Conservation (phyloP, 1,284 basidiomycete species). For the Apiotrichum gracile region DNA sequence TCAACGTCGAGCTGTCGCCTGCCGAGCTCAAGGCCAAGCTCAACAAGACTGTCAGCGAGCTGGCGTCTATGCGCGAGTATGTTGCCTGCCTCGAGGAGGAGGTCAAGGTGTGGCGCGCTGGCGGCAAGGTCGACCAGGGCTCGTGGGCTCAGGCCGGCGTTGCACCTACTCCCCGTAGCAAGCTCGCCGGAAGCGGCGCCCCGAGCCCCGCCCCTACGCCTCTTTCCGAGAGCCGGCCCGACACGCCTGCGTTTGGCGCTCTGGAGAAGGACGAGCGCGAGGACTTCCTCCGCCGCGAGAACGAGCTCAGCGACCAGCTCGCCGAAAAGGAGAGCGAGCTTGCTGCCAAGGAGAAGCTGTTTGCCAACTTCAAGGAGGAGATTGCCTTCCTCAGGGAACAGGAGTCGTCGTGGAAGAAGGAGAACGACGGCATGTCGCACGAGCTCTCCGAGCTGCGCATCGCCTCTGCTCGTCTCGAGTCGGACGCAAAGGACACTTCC, state of each 20-base stretch:
- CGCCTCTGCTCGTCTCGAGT: constrained; percentile 84
- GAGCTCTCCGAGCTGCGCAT: constrained; percentile 86
- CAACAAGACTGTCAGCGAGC: constrained; percentile 82
- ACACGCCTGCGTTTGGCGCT: constrained; percentile 52
- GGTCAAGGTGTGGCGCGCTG: constrained; percentile 81
- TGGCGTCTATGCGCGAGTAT: constrained; percentile 76
- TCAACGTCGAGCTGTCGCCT: constrained; percentile 97
- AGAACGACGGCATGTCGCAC: constrained; percentile 76
- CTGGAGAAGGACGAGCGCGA: constrained; percentile 96
- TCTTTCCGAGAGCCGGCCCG: constrained; percentile 46
- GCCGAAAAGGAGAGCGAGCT: constrained; percentile 85
- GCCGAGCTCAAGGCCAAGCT: constrained; percentile 89
- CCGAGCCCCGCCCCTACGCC: constrained; percentile 61
- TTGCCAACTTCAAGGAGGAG: constrained; percentile 80
- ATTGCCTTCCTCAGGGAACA: constrained; percentile 85
- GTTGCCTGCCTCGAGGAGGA: constrained; percentile 88
- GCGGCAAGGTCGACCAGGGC: constrained; percentile 75
- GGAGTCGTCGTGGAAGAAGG: constrained; percentile 59
- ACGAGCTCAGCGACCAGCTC: constrained; percentile 88
- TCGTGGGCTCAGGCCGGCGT: constrained; percentile 65
- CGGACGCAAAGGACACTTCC: constrained; percentile 89
- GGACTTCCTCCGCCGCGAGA: constrained; percentile 93
- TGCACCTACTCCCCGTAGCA: constrained; percentile 50
- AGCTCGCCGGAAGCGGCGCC: constrained; percentile 48
- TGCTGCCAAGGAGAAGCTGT: constrained; percentile 54